Conservation (phyloP, 768 basidiomycete species). For the Tricholoma bakamatsutake region DNA sequence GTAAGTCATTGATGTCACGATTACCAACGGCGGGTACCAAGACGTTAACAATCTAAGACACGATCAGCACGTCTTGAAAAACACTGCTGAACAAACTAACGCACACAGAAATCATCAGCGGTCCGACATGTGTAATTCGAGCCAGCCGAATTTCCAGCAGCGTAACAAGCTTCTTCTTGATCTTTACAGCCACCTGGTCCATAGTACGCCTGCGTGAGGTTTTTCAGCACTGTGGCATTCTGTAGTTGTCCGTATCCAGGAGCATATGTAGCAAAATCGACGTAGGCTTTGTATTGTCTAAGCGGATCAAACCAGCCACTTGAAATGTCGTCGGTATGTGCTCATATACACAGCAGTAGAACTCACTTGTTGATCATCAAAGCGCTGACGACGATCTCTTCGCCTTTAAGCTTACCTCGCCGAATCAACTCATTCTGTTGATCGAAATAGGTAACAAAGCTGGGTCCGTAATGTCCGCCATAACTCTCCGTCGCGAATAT, state of each 20-base stretch:
- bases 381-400: slow-evolving; percentile 48
- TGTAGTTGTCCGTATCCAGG: slow-evolving; percentile 65
- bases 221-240: slow-evolving; percentile 34
- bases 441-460: slow-evolving; percentile 59
- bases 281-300: slow-evolving; percentile 55
- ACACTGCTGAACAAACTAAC: slow-evolving; percentile 6
- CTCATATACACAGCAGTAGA: not conserved
- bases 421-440: slow-evolving; percentile 52
- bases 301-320: slow-evolving; percentile 48
- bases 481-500: slow-evolving; percentile 64
- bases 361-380: slow-evolving; percentile 59
- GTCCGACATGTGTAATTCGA: slow-evolving; percentile 45
- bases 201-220: slow-evolving; percentile 46
- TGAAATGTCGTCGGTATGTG: not conserved
- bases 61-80: not conserved
- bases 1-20: slow-evolving; percentile 50
- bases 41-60: slow-evolving; percentile 37
- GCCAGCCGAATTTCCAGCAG: slow-evolving; percentile 37
- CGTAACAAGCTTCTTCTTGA: slow-evolving; percentile 51
- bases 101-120: slow-evolving; percentile 54
- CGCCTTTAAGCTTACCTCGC: slow-evolving; percentile 38
- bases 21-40: slow-evolving; percentile 46
- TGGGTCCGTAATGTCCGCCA: slow-evolving; percentile 63
- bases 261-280: slow-evolving; percentile 54
- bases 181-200: slow-evolving; percentile 43